Base-by-base conservation (phyloP, 2,329 filamentous ascomycete species). In the Moelleriella libera region DNA sequence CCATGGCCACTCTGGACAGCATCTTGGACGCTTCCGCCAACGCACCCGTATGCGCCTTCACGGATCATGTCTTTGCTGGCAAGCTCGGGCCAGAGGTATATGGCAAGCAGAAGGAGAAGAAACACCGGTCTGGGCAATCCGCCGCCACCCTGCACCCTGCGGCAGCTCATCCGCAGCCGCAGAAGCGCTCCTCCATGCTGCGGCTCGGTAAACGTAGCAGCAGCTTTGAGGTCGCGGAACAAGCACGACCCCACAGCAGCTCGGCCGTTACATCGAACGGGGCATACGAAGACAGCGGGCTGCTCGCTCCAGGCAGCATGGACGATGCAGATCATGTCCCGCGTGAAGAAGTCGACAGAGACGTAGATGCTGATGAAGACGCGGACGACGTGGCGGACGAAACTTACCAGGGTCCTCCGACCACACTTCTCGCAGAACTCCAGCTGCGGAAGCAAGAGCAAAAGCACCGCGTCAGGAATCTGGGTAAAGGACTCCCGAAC, bases 361-460 rank as follows among this genome's bases (percentile, higher is more conserved):
- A 71, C 6, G 67, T 63, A 12, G 62, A 70, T 9, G 68, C 68
- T 3, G 68, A 68, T 3, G 66, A 66, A 3, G 66, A 68, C 4
- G 70, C 71, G 30, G 65, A 70, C 29, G 70, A 68, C 4, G 66
- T 70, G 3, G 68, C 69, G 3, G 69, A 69, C 40, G 69, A 72
- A 2, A 57, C 70, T 1, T 83, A 78, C 52, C 73, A 81, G 47
- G 87, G 85, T 1, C 76, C 82, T 4, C 92, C 92, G 1, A 94
- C 88, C 1, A 98, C 92, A 0, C 74, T 98, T 0, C 76, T 98
- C 29, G 92, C 92, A 0, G 92, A 98, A 61, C 71, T 98, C 6
- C 88, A 96, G 60, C 68, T 94, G 53, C 83, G 92, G 45, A 97
- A 98, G 61, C 82, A 86, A 50, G 85, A 95, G 55, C 83, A 94